phyloP scores from a whole-genome alignment of 495 filamentous ascomycete genomes.

The Bryoglossum gracile region DNA sequence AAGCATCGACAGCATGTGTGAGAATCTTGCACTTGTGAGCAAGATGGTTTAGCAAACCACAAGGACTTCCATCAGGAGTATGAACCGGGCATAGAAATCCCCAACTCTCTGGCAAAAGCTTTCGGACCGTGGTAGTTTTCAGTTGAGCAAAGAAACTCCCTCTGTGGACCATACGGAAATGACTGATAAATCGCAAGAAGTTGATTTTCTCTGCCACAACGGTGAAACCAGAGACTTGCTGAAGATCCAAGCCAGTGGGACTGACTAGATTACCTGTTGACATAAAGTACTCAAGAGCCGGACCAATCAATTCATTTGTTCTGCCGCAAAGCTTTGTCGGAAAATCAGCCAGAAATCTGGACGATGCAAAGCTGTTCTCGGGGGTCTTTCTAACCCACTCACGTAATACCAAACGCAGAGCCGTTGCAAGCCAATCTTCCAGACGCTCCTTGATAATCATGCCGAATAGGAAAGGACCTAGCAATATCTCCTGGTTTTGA shows the following conservation, averaged over 20 bases:
- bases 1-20: slow-evolving; percentile 61
- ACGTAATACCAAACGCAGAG: slow-evolving; percentile 49
- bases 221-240: slow-evolving; percentile 89
- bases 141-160: slow-evolving; percentile 97
- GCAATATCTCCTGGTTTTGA: slow-evolving; percentile 85
- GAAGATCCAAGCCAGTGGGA: slow-evolving; percentile 84
- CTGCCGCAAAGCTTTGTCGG: slow-evolving; percentile 64
- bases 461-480: slow-evolving; percentile 88
- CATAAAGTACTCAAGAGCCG: slow-evolving; percentile 85
- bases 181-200: slow-evolving; percentile 96
- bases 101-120: slow-evolving; percentile 94
- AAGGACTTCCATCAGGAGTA: slow-evolving; percentile 92
- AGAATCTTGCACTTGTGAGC: slow-evolving; percentile 90
- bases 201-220: slow-evolving; percentile 99
- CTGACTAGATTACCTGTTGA: slow-evolving; percentile 92
- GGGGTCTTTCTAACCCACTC: slow-evolving; percentile 66
- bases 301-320: slow-evolving; percentile 82
- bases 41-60: slow-evolving; percentile 90
- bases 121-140: slow-evolving; percentile 95
- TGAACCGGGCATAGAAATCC: slow-evolving; percentile 95
- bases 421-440: slow-evolving; percentile 72
- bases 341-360: slow-evolving; percentile 71
- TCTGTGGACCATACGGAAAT: slow-evolving; percentile 98
- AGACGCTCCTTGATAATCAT: slow-evolving; percentile 92
- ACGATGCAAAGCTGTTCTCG: slow-evolving; percentile 57